These are phyloP conservation scores for Suillus luteus DNA, from an alignment of 768 basidiomycete genomes.

Conservation along the genomic window DNA sequence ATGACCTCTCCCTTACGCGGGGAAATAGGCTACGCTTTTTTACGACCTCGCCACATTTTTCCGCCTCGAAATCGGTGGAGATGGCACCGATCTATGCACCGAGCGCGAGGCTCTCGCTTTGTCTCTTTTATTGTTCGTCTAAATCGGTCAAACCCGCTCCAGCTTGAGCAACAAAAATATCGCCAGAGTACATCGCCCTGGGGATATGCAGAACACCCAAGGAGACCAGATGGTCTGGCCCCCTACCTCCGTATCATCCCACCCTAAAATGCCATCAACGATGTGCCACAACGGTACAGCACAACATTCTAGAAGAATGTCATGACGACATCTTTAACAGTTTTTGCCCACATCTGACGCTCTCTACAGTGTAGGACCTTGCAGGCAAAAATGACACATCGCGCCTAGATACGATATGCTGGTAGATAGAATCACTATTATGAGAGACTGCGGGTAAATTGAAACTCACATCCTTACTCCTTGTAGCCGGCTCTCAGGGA, in stretches of 20 bases:
- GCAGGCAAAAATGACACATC: neutral
- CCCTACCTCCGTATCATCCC: neutral
- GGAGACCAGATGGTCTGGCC: neutral
- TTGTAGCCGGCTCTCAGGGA: slow-evolving; percentile 1
- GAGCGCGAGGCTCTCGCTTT: neutral
- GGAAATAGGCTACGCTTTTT: neutral
- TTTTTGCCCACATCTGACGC: neutral
- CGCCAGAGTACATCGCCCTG: neutral
- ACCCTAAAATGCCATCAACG: neutral
- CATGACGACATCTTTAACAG: neutral
- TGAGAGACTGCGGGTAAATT: neutral
- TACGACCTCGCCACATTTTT: neutral
- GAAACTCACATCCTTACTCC: neutral
- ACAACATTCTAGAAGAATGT: neutral
- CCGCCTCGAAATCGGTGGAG: neutral
- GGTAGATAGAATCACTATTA: neutral
- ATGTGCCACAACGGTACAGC: neutral
- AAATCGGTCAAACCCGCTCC: neutral
- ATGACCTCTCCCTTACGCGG: neutral
- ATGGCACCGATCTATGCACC: neutral
- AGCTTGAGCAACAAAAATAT: neutral
- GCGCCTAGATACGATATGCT: neutral
- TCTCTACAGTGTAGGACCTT: neutral
- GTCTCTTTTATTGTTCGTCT: neutral
- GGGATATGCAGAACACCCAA: neutral